These are phyloP conservation scores for Alternaria ventricosa DNA, from an alignment of 2,329 filamentous ascomycete species.

Conservation along the genomic window DNA sequence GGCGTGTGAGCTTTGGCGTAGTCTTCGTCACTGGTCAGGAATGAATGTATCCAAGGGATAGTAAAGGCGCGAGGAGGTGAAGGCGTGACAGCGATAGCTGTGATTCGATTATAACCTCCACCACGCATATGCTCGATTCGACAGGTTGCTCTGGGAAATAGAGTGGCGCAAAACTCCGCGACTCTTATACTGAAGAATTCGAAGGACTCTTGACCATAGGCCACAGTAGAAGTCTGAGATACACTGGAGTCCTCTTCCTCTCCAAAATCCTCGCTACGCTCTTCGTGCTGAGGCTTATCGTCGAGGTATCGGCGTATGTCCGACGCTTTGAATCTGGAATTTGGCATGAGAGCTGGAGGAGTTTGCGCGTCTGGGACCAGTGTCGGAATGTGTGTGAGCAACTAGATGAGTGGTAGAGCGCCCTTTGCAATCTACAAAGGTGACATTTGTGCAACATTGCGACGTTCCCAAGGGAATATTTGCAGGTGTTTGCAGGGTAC, in stretches of 20 bases:
- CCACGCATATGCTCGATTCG: slow-evolving; percentile 26
- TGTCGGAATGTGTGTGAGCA: neutral
- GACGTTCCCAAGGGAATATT: neutral
- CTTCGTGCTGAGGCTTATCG: neutral
- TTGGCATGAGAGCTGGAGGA: neutral
- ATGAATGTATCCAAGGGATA: neutral
- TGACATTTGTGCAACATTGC: neutral
- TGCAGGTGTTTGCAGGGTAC: neutral
- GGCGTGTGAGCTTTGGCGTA: neutral
- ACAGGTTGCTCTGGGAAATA: neutral
- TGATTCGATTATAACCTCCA: slow-evolving; percentile 31
- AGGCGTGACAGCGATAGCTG: neutral
- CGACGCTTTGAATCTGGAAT: neutral
- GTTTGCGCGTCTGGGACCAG: neutral
- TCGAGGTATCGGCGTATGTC: neutral
- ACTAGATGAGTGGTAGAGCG: neutral
- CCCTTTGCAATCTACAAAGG: neutral
- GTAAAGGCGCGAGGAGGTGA: neutral
- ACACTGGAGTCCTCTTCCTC: neutral
- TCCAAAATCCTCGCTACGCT: neutral
- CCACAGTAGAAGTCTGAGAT: neutral
- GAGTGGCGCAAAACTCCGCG: neutral
- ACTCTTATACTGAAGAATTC: slow-evolving; percentile 11
- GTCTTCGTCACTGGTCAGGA: neutral
- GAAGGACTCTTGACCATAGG: slow-evolving; percentile 2